Evolutionary conservation across 306 rosid species (phyloP).

Genomic region (Vigna radiata): DNA sequence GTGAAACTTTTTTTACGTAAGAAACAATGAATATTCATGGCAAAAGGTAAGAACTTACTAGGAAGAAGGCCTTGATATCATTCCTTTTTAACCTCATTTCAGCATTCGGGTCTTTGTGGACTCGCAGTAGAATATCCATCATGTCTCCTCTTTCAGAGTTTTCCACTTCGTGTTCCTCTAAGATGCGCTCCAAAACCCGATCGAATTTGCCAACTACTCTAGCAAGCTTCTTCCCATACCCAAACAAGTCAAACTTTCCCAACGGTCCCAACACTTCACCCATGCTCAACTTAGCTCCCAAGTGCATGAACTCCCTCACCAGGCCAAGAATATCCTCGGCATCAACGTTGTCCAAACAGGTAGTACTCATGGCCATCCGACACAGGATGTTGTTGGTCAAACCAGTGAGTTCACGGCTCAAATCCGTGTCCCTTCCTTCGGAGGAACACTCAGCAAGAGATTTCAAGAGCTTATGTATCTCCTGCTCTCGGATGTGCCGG

Average conservation of each 20-base stretch:
- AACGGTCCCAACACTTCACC: slow-evolving; percentile 70
- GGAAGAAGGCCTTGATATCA: slow-evolving; percentile 69
- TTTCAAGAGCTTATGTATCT: slow-evolving; percentile 50
- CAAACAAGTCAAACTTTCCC: slow-evolving; percentile 65
- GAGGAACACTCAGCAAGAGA: slow-evolving; percentile 34
- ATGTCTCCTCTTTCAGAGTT: slow-evolving; percentile 40
- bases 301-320: slow-evolving; percentile 46
- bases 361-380: slow-evolving; percentile 65
- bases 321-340: slow-evolving; percentile 49
- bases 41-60: slow-evolving; percentile 51
- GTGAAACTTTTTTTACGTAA: neutral
- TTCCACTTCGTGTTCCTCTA: slow-evolving; percentile 60
- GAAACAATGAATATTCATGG: neutral
- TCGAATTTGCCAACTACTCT: slow-evolving; percentile 53
- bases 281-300: slow-evolving; percentile 64
- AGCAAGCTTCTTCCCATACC: slow-evolving; percentile 54
- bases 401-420: slow-evolving; percentile 46
- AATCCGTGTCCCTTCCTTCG: slow-evolving; percentile 40
- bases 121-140: slow-evolving; percentile 66
- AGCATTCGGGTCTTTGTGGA: slow-evolving; percentile 55
- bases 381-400: slow-evolving; percentile 60
- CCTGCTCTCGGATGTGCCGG: slow-evolving; percentile 47
- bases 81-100: slow-evolving; percentile 57
- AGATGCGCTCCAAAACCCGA: slow-evolving; percentile 55
- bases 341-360: slow-evolving; percentile 49